phyloP scores from a whole-genome alignment of 805 yeast genomes.

The Jamesozyma spencerorum region DNA sequence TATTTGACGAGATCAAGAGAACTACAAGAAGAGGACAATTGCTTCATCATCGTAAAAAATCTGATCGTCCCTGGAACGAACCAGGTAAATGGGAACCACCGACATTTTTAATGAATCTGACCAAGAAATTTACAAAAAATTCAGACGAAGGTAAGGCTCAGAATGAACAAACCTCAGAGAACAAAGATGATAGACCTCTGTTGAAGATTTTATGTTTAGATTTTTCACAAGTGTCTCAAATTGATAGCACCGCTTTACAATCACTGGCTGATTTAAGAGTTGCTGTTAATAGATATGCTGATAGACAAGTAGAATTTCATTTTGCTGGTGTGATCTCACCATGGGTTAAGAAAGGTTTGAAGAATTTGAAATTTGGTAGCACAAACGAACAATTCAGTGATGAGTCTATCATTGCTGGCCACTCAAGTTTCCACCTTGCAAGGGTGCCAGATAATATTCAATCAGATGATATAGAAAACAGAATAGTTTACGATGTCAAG shows the following conservation, averaged over 20 bases:
- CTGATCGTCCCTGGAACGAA: conserved; percentile 83
- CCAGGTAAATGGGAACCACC: conserved; percentile 52
- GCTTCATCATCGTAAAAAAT: conserved; percentile 25
- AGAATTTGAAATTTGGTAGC: conserved; percentile 70
- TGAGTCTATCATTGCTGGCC: conserved; percentile 27
- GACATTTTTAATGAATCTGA: conserved; percentile 15
- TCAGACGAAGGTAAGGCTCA: not conserved
- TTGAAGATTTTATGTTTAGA: conserved; percentile 71
- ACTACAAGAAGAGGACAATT: conserved; percentile 52
- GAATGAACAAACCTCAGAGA: conserved; percentile 17
- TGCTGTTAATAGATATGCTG: conserved; percentile 64
- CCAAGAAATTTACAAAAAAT: conserved; percentile 2
- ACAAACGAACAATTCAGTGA: conserved; percentile 34
- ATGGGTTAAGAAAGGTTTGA: conserved; percentile 74
- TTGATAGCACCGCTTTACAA: conserved; percentile 76
- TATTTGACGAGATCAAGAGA: conserved; percentile 57
- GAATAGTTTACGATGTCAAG: conserved; percentile 9
- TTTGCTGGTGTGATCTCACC: conserved; percentile 77
- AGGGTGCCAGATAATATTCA: conserved; percentile 13
- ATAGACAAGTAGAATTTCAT: conserved; percentile 80
- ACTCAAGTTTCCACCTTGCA: conserved; percentile 26
- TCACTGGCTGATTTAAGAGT: conserved; percentile 66
- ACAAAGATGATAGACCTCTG: conserved; percentile 49
- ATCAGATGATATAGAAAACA: conserved; percentile 4
- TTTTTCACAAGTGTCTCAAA: conserved; percentile 63